Base-by-base conservation (phyloP, 139 green algal genomes). In the Chlamydomonas urium region DNA sequence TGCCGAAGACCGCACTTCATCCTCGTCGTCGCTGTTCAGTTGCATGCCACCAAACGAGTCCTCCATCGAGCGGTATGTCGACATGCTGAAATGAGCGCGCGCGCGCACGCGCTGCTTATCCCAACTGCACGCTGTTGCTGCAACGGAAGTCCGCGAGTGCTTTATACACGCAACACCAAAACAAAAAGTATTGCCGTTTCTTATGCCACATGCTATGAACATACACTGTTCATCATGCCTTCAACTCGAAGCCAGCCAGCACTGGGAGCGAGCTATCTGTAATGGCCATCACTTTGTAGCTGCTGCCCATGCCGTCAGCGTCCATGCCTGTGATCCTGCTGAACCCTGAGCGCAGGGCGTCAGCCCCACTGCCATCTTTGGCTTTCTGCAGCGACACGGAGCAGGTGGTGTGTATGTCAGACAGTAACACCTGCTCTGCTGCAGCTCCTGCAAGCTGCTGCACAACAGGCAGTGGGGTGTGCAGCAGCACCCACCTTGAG, bases 221-320 rank as follows among this genome's bases (percentile, higher is more conserved):
- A n/a, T n/a, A n/a, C n/a, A n/a, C n/a, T n/a, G n/a, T n/a, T n/a
- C n/a, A n/a, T n/a, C n/a, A n/a, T n/a, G n/a, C n/a, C n/a, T n/a
- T n/a, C n/a, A n/a, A 56, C 45, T 56, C 17, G 21, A 56, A 56
- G 17, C 45, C 45, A 26, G 45, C 45, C 21, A 56, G 21, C 17
- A 26, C 45, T 21, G 17, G 17, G 17, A 63, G 53, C 26, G 53
- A 63, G 21, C 17, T 26, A 33, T 63, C 17, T 26, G 19, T 21
- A 33, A 63, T 63, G 6, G 53, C 53, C 53, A 63, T 63, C 17
- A 26, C 53, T 26, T 63, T 63, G 19, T 63, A 63, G n/a, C 17
- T 63, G 17, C 6, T 10, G 6, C 53, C 53, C 53, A 63, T 63
- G 53, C 53, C 53, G 6, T 14, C 19, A 5, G 53, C 17, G 24